phyloP scores from a whole-genome alignment of 805 yeast genomes.

The Starmerella geochares region DNA sequence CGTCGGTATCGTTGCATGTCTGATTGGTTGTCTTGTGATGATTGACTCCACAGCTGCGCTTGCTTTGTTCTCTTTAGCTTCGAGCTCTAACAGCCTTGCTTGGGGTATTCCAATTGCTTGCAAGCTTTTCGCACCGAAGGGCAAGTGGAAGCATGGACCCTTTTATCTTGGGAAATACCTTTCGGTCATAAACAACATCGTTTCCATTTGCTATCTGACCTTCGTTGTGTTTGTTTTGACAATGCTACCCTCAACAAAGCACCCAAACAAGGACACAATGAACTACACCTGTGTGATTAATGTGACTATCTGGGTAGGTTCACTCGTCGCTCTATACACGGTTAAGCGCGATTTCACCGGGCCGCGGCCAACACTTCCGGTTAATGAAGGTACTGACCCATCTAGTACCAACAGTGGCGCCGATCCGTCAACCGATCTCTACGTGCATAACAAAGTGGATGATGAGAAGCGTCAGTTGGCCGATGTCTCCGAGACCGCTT shows the following conservation, averaged over 20 bases:
- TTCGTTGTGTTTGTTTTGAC: slow-evolving; percentile 45
- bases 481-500: no score
- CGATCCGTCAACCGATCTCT: background rate
- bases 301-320: slow-evolving; percentile 44
- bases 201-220: slow-evolving; percentile 41
- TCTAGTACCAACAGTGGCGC: background rate
- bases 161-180: slow-evolving; percentile 47
- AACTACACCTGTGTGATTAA: slow-evolving; percentile 61
- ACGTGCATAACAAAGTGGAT: background rate
- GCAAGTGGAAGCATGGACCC: slow-evolving; percentile 45
- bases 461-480: no score
- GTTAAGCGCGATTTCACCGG: slow-evolving; percentile 6
- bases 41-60: slow-evolving; percentile 51
- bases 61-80: slow-evolving; percentile 55
- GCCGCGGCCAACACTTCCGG: background rate
- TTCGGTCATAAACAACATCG: slow-evolving; percentile 39
- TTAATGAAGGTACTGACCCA: background rate
- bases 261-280: slow-evolving; percentile 40
- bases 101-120: slow-evolving; percentile 53
- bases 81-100: slow-evolving; percentile 53
- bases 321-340: slow-evolving; percentile 2
- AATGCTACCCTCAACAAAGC: slow-evolving; percentile 48
- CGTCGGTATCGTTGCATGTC: slow-evolving; percentile 40
- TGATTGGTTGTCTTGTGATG: slow-evolving; percentile 49
- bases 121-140: slow-evolving; percentile 35